Evolutionary conservation across 164 flowering plant genomes (phyloP).

Genomic region (Vitis cinerea): DNA sequence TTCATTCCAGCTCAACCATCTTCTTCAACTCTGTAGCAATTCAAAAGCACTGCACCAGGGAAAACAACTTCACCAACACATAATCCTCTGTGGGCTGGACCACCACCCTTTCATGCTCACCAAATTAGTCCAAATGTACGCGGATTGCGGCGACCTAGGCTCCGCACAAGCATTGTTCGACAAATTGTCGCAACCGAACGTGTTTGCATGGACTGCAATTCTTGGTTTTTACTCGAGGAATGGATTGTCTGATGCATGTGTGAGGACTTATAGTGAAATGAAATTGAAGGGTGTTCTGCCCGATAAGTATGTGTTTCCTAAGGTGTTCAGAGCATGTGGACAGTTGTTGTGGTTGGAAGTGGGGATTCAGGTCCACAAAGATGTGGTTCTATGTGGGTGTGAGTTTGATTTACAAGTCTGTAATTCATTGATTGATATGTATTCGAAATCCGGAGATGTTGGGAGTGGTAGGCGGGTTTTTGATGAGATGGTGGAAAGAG

Average conservation of each 20-base stretch:
- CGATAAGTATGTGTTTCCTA: constrained; percentile 54
- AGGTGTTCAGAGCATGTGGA: constrained; percentile 43
- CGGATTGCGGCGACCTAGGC: constrained; percentile 32
- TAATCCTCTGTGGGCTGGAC: constrained; percentile 25
- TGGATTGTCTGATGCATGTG: constrained; percentile 28
- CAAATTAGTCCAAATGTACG: constrained; percentile 46
- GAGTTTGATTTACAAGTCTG: constrained; percentile 30
- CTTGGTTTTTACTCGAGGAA: constrained; percentile 34
- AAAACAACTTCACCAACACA: constrained; percentile 44
- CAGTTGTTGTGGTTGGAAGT: constrained; percentile 19
- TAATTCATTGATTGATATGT: constrained; percentile 56
- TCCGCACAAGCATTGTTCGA: constrained; percentile 41
- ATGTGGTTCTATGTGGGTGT: constrained; percentile 32
- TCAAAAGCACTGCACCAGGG: constrained; percentile 32
- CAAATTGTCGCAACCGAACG: constrained; percentile 44
- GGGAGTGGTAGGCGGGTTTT: constrained; percentile 35
- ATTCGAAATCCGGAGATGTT: constrained; percentile 45
- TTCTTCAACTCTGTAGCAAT: constrained; percentile 43
- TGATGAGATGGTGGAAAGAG: constrained; percentile 35
- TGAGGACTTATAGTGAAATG: constrained; percentile 30
- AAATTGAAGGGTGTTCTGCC: constrained; percentile 31
- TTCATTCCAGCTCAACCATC: constrained; percentile 24
- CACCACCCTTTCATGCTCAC: constrained; percentile 32
- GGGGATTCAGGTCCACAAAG: constrained; percentile 43
- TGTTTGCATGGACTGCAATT: constrained; percentile 58